phyloP scores from a whole-genome alignment of 2,329 filamentous ascomycete genomes.

The Trichoderma pleuroti region DNA sequence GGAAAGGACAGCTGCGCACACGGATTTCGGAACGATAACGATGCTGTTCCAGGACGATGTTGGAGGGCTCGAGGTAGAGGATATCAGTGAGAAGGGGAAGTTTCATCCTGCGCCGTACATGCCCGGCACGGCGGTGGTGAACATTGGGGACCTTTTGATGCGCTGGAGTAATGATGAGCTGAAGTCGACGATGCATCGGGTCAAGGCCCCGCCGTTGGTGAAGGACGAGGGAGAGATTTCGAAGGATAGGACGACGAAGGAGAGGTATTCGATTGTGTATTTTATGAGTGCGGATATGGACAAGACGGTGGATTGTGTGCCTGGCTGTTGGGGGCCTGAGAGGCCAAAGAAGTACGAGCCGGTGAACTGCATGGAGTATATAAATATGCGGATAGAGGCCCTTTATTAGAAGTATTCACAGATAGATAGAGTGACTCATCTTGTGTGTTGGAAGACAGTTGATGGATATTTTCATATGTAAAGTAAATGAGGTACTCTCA shows the following conservation, averaged over 20 bases:
- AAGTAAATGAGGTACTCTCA: neutral
- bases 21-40: conserved; percentile 41
- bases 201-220: conserved; percentile 39
- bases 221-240: conserved; percentile 19
- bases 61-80: conserved; percentile 46
- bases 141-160: conserved; percentile 39
- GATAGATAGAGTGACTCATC: neutral
- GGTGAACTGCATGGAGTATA: conserved; percentile 29
- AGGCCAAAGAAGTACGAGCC: conserved; percentile 50
- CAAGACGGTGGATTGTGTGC: conserved; percentile 50
- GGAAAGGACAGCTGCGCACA: conserved; percentile 29
- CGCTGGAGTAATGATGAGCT: conserved; percentile 39
- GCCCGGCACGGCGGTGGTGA: conserved; percentile 37
- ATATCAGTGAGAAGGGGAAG: conserved; percentile 31
- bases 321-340: conserved; percentile 40
- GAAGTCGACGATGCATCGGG: conserved; percentile 35
- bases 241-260: conserved; percentile 41
- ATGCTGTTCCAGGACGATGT: conserved; percentile 45
- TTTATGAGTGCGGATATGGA: conserved; percentile 51
- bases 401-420: neutral
- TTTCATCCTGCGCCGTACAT: conserved; percentile 34
- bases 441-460: neutral
- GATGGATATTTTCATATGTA: neutral
- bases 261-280: conserved; percentile 58
- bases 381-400: conserved; percentile 28